These are phyloP conservation scores for Coffea canephora DNA, from an alignment of 257 asterid species.

Conservation along the genomic window DNA sequence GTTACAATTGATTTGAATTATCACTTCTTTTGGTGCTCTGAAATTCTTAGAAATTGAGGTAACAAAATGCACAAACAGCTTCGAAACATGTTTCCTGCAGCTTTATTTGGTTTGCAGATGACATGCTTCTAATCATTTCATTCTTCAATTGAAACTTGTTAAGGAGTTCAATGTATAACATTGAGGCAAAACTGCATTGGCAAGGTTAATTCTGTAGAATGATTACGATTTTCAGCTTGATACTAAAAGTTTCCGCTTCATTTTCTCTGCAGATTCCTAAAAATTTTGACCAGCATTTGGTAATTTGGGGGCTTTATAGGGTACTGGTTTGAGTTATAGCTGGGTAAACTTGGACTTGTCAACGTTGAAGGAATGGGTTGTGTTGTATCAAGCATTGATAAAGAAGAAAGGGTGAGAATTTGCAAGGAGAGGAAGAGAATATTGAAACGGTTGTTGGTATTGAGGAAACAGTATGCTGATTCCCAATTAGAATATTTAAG, in stretches of 20 bases:
- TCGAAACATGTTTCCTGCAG: background rate
- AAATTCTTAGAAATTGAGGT: background rate
- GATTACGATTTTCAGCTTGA: background rate
- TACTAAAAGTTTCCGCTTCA: background rate
- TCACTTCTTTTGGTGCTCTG: background rate
- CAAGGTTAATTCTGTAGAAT: background rate
- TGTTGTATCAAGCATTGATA: conserved; percentile 65
- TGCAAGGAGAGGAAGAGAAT: conserved; percentile 74
- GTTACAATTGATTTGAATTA: background rate
- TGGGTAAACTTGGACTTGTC: background rate
- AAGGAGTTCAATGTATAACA: background rate
- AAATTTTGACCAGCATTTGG: background rate
- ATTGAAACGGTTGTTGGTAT: conserved; percentile 56
- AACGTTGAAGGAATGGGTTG: conserved; percentile 59
- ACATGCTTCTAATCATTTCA: background rate
- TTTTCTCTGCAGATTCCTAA: background rate
- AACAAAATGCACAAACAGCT: background rate
- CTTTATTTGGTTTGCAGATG: background rate
- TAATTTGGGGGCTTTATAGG: background rate
- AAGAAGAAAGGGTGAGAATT: conserved; percentile 65
- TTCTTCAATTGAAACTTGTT: background rate
- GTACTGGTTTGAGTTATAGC: background rate
- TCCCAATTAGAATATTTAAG: conserved; percentile 69
- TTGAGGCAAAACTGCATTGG: background rate
- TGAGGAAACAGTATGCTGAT: conserved; percentile 65